Evolutionary conservation across 2,329 filamentous ascomycete species (phyloP), one percentile per base, ranked within the genome.

Genomic region (Eutypa lata): DNA sequence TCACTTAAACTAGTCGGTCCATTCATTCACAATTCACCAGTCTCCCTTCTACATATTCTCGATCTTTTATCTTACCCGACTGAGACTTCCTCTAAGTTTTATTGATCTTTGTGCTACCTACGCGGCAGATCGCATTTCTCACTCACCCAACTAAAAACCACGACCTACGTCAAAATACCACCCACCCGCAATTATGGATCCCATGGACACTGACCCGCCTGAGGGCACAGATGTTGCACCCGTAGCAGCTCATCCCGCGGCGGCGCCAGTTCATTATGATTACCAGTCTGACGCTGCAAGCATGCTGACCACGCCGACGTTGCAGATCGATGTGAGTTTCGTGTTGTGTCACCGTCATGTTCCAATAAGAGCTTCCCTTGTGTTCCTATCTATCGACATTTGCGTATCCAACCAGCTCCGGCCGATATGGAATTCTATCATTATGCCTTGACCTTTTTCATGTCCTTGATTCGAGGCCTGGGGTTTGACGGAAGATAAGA

Each of bases 281-380:
- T 5, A 21, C 10, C 28, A 37, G 7, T 37, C 46, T 16, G 33
- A 33, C 18, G 13, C 46, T 21, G 28, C 28, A 21, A 48, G 46
- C 26, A 48, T 48, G 28, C 1, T 37, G 28, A 48, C 28, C 8
- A 10, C 46, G 21, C 46, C 46, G 28, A 33, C 24, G 7, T 48
- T 48, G 46, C 28, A 48, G 46, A 22, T 48, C 21, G 46, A 48
- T 22, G 46, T 48, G 33, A 48, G 46, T 48, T 19, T n/a, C 7
- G 18, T 22, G 46, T 31, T 21, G 28, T 22, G 28, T n/a, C 14
- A 8, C 16, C 16, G 10, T 24, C 5, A 33, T 21, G 13, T 31
- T 31, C 44, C 22, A 47, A 33, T 47, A n/a, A 7, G 26, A n/a
- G 26, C n/a, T 21, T n/a, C 22, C 19, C 18, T 42, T 42, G 38